Percentiles rank a stretch among this genome's conserved stretches.
phyloP scores from a whole-genome alignment of 2,329 filamentous ascomycete genomes.

The Fusarium sp. region DNA sequence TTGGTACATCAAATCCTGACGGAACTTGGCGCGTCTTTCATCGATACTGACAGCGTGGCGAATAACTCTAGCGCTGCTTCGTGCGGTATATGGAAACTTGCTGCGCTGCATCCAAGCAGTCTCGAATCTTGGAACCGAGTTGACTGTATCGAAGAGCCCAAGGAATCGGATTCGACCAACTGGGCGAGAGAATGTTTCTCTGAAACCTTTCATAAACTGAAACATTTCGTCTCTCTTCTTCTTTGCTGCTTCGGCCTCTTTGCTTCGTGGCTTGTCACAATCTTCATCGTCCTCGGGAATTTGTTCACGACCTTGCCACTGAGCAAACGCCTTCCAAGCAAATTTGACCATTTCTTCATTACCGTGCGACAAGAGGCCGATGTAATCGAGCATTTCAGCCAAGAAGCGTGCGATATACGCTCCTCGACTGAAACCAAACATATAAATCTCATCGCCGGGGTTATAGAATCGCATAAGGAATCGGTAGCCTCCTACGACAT shows the following conservation, averaged over 20 bases:
- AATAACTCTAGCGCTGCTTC: constrained; percentile 70
- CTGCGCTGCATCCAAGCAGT: constrained; percentile 81
- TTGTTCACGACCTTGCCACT: constrained; percentile 74
- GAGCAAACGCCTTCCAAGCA: constrained; percentile 84
- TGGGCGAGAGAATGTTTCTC: constrained; percentile 83
- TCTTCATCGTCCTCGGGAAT: constrained; percentile 53
- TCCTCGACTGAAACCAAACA: constrained; percentile 81
- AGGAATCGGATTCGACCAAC: constrained; percentile 80
- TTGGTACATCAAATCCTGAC: constrained; percentile 76
- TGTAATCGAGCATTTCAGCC: constrained; percentile 86
- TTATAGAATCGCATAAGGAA: constrained; percentile 82
- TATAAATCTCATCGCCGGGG: constrained; percentile 73
- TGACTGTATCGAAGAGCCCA: constrained; percentile 85
- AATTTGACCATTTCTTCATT: constrained; percentile 90
- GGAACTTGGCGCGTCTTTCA: constrained; percentile 77
- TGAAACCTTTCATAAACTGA: constrained; percentile 81
- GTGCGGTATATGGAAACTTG: constrained; percentile 77
- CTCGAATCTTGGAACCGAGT: constrained; percentile 83
- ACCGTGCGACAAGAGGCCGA: constrained; percentile 82
- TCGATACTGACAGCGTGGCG: constrained; percentile 79
- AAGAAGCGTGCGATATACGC: constrained; percentile 80
- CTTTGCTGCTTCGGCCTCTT: constrained; percentile 57
- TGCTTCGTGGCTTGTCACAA: not conserved
- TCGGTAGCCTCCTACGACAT: constrained; percentile 85
- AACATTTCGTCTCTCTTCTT: constrained; percentile 69